phyloP scores from a whole-genome alignment of 768 basidiomycete genomes.

The Leccinum disarticulatum region DNA sequence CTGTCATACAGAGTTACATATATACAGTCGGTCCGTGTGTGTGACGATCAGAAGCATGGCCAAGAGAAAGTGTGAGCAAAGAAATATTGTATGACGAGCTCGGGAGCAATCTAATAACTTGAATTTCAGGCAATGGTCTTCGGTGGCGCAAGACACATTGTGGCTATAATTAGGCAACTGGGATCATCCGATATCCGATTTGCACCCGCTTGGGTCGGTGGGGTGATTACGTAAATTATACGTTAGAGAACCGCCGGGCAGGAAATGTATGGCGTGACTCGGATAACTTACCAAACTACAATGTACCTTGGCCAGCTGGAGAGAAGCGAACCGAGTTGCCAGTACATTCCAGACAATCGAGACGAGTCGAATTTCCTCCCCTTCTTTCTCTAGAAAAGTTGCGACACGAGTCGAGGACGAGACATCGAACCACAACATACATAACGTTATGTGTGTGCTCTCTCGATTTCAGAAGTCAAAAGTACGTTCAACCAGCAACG shows the following conservation, averaged over 20 bases:
- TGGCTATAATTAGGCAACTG: background rate
- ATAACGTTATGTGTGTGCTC: background rate
- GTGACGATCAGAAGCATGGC: slow-evolving; percentile 17
- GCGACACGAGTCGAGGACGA: background rate
- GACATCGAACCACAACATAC: background rate
- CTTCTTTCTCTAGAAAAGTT: background rate
- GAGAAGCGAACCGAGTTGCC: background rate
- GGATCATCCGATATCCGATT: background rate
- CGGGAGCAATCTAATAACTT: background rate
- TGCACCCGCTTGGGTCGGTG: background rate
- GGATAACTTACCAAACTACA: background rate
- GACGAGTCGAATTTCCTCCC: background rate
- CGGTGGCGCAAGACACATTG: background rate
- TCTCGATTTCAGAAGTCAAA: background rate
- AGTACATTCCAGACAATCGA: background rate
- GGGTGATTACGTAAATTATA: slow-evolving; percentile 7
- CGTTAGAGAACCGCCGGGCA: background rate
- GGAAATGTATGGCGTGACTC: background rate
- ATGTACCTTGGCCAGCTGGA: background rate
- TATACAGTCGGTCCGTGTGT: background rate
- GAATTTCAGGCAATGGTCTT: slow-evolving; percentile 1
- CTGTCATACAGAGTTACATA: background rate
- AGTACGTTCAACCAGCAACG: background rate
- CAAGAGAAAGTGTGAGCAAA: slow-evolving; percentile 3
- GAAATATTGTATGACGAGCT: slow-evolving; percentile 4